Evolutionary conservation across 306 rosid genomes (phyloP), one percentile per base, ranked within the genome.

Genomic region (Chamaecrista fasciculata): DNA sequence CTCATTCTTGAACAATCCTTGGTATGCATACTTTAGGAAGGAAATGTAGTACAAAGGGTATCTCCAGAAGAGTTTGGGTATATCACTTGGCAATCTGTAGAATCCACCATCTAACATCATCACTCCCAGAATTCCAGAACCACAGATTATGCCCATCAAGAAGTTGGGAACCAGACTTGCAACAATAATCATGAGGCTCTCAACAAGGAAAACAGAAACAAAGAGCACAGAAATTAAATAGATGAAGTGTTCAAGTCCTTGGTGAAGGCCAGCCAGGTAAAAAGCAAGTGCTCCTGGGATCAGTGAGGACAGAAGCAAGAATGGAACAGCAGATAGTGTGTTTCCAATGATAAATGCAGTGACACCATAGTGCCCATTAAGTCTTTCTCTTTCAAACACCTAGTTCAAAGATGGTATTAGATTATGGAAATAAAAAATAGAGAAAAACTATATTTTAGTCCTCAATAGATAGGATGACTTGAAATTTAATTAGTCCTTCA

Each of bases 61-160:
- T 74, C 67, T 80, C 91, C 89, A 86, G 26, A 89, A 76, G 0
- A 88, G 82, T 16, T 69, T 82, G 4, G 96, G 95, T 36, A 88
- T 83, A 67, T 88, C 86, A 12, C 82, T 34, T 0, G 89, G 89
- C 5, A 86, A 8, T 50, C 87, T 72, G 69, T 83, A 82, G 67
- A 88, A 86, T 3, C 95, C 91, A 10, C 89, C 91, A 40, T 78
- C 84, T 36, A 86, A 21, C 87, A 88, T 88, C 91, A 88, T 86
- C 21, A 83, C 64, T 2, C 91, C 91, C 66, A 83, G 74, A 28
- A 80, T 75, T 16, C 88, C 88, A 6, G 85, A 76, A 11, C 83
- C 81, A 0, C 67, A 8, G 26, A 84, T 84, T 61, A 80, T 80
- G 5, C 88, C 85, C 88, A 80, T 70, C n/a, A 80, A 81, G 47